Conservation (phyloP, 2,329 filamentous ascomycete genomes). For the Alternaria infectoria region DNA sequence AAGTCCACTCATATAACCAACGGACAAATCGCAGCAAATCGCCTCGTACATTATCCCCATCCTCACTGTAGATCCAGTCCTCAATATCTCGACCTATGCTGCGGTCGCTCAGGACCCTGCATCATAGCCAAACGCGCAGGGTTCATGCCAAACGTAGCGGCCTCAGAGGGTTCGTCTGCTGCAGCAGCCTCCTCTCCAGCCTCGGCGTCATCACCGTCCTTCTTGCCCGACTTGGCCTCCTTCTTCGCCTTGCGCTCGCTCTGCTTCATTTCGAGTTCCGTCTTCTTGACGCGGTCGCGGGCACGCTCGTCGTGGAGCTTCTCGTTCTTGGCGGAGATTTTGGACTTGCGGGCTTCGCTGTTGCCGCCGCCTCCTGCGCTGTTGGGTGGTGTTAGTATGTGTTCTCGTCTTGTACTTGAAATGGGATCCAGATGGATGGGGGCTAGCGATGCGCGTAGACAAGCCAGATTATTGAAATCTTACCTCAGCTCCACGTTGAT, state of each 20-base stretch:
- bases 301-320: constrained; percentile 76
- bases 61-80: neutral
- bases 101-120: constrained; percentile 22
- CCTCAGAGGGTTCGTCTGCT: constrained; percentile 19
- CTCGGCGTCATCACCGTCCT: constrained; percentile 13
- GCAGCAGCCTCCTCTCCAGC: constrained; percentile 19
- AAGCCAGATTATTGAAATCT: neutral
- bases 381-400: constrained; percentile 12
- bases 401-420: neutral
- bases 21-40: neutral
- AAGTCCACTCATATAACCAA: neutral
- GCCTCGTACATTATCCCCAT: neutral
- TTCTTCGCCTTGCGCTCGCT: constrained; percentile 51
- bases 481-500: constrained; percentile 94
- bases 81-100: constrained; percentile 29
- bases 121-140: constrained; percentile 48
- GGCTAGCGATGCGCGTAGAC: neutral
- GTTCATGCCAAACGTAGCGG: constrained; percentile 43
- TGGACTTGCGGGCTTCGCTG: constrained; percentile 71
- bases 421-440: too few species aligned
- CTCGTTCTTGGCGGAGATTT: constrained; percentile 84
- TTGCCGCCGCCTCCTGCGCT: constrained; percentile 87
- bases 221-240: constrained; percentile 30
- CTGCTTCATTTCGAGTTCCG: constrained; percentile 50
- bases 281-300: constrained; percentile 56